phyloP scores from a whole-genome alignment of 768 basidiomycete genomes.

The Agaricus sinodeliciosus region DNA sequence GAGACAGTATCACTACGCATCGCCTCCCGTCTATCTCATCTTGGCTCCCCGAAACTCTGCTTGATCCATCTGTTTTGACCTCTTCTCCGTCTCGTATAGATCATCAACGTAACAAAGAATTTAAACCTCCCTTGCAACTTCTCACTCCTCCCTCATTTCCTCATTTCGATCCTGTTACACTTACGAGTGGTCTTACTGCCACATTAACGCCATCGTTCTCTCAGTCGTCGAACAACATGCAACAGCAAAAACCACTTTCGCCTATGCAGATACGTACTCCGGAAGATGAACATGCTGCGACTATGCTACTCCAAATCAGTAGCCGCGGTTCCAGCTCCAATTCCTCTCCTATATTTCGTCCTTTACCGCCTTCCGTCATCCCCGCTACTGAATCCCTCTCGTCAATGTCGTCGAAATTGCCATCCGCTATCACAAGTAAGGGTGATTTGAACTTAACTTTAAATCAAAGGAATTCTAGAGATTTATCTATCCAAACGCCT shows the following conservation, averaged over 20 bases:
- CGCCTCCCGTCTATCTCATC: constrained; percentile 65
- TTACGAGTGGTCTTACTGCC: constrained; percentile 23
- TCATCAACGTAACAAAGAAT: constrained; percentile 6
- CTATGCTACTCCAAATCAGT: constrained; percentile 54
- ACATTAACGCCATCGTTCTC: constrained; percentile 11
- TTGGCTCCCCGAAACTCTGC: constrained; percentile 46
- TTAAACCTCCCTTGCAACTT: constrained; percentile 27
- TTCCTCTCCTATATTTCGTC: constrained; percentile 28
- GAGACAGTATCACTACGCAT: constrained; percentile 14
- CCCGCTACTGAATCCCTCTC: neutral
- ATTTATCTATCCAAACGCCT: constrained; percentile 3
- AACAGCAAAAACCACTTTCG: constrained; percentile 7
- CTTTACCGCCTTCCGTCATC: constrained; percentile 9
- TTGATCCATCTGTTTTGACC: constrained; percentile 22
- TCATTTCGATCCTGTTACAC: constrained; percentile 38
- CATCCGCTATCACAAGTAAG: neutral
- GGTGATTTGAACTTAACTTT: neutral
- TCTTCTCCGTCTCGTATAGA: neutral
- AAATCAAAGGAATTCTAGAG: neutral
- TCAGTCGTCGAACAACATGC: neutral
- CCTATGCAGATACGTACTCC: constrained; percentile 35
- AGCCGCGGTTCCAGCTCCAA: constrained; percentile 32
- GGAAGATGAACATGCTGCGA: constrained; percentile 67
- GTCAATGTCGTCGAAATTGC: neutral
- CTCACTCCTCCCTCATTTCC: constrained; percentile 56